These are phyloP conservation scores for Fragaria nilgerrensis DNA, from an alignment of 306 rosid genomes.

Conservation along the genomic window DNA sequence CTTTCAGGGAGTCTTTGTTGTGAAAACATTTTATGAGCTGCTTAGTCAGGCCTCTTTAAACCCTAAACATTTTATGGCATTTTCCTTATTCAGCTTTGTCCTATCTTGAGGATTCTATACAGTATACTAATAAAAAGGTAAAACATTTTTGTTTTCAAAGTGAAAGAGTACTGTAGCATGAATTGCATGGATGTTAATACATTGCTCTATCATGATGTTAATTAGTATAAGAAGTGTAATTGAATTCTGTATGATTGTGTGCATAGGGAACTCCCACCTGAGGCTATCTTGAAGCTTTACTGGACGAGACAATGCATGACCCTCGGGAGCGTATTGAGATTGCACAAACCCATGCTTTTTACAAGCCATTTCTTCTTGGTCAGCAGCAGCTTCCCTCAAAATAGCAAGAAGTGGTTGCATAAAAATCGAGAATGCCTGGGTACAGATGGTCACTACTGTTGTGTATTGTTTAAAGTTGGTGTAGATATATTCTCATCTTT, in stretches of 20 bases:
- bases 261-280: conserved; percentile 61
- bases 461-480: not conserved
- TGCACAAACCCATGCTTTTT: conserved; percentile 79
- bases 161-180: not conserved
- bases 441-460: not conserved
- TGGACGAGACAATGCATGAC: conserved; percentile 85
- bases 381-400: conserved; percentile 36
- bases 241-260: conserved; percentile 11
- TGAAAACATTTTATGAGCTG: conserved; percentile 82
- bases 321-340: conserved; percentile 91
- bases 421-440: not conserved
- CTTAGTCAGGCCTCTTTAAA: conserved; percentile 76
- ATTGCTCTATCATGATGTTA: not conserved
- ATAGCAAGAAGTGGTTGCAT: not conserved
- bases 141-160: not conserved
- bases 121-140: conserved; percentile 71
- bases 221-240: not conserved
- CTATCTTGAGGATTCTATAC: conserved; percentile 77
- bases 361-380: conserved; percentile 87
- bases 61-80: too few species aligned
- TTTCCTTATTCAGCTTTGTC: conserved; percentile 90
- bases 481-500: not conserved
- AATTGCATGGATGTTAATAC: not conserved
- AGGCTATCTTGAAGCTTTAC: conserved; percentile 84
- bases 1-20: conserved; percentile 86